Evolutionary conservation across 805 yeast genomes (phyloP), one percentile per base, ranked within the genome.

Genomic region (Vanderwaltozyma verrucispora): DNA sequence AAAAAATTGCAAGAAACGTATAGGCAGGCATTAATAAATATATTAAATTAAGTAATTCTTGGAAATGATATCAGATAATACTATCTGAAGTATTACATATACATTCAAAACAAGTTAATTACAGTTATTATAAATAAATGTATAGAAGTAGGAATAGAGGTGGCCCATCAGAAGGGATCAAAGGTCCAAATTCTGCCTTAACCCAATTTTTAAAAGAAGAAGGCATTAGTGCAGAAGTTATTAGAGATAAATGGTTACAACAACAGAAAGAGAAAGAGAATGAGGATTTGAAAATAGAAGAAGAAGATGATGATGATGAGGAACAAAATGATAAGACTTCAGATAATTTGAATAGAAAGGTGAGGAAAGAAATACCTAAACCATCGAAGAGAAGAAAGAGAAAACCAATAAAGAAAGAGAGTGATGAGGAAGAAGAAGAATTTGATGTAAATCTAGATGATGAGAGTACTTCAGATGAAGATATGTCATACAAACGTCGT

Each of bases 201-300:
- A 88, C 96, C 0, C 92, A 83, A 59, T 88, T 88, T 51, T 68
- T 88, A 42, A 68, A 87, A 35, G 85, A 81, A 39, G 94, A 87
- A 59, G 96, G 96, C 26, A 88, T 88, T 61, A 81, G 67, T 51
- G 86, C 95, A 1, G 86, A 77, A 40, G 77, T 75, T 30, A 86
- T 86, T 54, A 68, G 87, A 51, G 63, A 63, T 35, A 54, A 69
- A 40, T 69, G 65, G 56, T 42, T 56, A 42, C 60, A 57, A 36
- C 58, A 60, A 24, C 56, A 56, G 27, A 26, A 32, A 5, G 17
- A 28, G 10, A 44, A 41, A 3, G 46, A 25, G 16, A 39, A 38
- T 12, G 34, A 35, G 32, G 31, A 19, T 12, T 36, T 19, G 14
- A 32, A 29, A 18, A 28, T 31, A 8, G 35, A 30, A 17, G 27